Base-by-base conservation (phyloP, 2,329 filamentous ascomycete species). In the Tolypocladium pustulatum region DNA sequence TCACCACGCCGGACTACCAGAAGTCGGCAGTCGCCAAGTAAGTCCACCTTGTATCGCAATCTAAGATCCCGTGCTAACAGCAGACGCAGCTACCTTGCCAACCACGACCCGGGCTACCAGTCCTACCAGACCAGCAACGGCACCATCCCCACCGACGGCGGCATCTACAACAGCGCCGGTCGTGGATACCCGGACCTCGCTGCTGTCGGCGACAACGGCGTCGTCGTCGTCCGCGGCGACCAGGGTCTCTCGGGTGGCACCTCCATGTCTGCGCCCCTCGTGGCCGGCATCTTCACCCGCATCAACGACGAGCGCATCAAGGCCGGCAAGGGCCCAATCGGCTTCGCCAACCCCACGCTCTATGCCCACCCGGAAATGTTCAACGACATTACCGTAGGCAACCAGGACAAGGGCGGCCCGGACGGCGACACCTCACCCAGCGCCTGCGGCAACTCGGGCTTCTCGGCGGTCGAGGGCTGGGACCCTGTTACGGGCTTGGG, bases 241-340 rank as follows among this genome's bases (percentile, higher is more conserved):
- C 77, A 76, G 58, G 63, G 65, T 0, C 68, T 76, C 34, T 73
- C 77, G 0, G 80, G 73, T 55, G 81, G 81, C 17, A 84, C 82
- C 0, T 80, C 76, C 55, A 70, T 68, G 38, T 67, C 70, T 7
- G 69, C 69, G 5, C 72, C 72, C 2, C 65, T 70, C 17, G 69
- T 73, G n/a, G 71, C 64, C 6, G 64, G 65, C 40, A 70, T 76
- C 57, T 61, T 74, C 49, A 68, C 63, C n/a, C 61, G 71, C 53
- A 65, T 71, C 8, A 72, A 71, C 32, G 68, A 66, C 46, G 66
- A 67, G 61, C 63, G 68, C 12, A 51, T 71, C 52, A 58, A 58
- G n/a, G 65, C 61, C 61, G 67, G 67, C 10, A 72, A 71, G 65
- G 60, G 64, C 12, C 59, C 65, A 0, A 61, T 71, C 2, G 70